Evolutionary conservation across 1,139 yeast genomes (phyloP), one percentile per base, ranked within the genome.

Genomic region (Nematodospora anomalae): DNA sequence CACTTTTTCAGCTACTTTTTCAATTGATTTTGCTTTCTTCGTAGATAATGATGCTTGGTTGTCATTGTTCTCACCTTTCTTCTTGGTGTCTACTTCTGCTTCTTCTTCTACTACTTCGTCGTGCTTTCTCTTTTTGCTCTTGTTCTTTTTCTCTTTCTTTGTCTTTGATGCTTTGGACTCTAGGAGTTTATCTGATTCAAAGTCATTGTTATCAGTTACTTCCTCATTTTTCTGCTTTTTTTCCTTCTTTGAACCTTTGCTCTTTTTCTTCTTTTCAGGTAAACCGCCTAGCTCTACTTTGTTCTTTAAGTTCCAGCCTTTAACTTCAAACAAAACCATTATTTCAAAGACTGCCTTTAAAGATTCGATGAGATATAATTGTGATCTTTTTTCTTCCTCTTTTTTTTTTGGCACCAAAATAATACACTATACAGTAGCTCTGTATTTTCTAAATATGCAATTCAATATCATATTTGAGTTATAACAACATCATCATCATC

Each of bases 261-360:
- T 60, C 44, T 55, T 59, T 46, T 59, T 61, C 44, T 60, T 62
- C 45, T 64, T 64, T 14, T 57, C 51, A 3, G 53, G 52, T 6
- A 57, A 58, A 8, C 65, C 67, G 12, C 76, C 79, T 28, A 66
- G 55, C 1, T 71, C 79, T 13, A 83, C 74, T 45, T 71, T 64
- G 41, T 69, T 62, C 47, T 82, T 78, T 42, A 87, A 59, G 45
- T 82, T 73, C 96, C 96, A 87, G 13, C 95, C 95, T 32, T 80
- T 85, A 12, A 84, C 89, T 56, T 83, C 75, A 55, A 87, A 87
- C 49, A 86, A 69, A 20, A 85, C 77, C 92, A 83, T 84, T 18
- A 25, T 32, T 10, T 26, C 16, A 16, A 20, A 20, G 23, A 20
- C 23, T 7, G 10, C 10, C 10, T 20, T 20, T 10, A 20, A 20